Base-by-base conservation (phyloP, 352 stramenopile genomes). In the Phytopythium cucurbitacearum region DNA sequence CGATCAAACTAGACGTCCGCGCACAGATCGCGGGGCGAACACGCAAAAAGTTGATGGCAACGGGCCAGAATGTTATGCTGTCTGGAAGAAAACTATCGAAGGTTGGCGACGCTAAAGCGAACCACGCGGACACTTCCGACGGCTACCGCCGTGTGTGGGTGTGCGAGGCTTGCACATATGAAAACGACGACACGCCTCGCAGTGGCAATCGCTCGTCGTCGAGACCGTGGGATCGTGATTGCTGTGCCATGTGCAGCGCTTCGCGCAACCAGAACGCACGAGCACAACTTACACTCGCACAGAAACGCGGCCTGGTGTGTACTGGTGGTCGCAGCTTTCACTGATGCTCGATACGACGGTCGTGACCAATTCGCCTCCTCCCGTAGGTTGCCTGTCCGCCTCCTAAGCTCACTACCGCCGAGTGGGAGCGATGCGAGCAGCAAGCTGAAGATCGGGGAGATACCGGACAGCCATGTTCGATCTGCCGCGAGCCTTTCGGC, bases 401-500 rank as follows among this genome's bases (percentile, higher is more conserved):
- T 0, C 64, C 77, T 15, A 92, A 90, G 36, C 71, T 95, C 3
- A 78, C 77, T 11, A 59, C 62, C 4, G 68, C 76, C 46, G 76
- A 94, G 46, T 95, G 85, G 85, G 66, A 87, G 12, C 57, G 64
- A 11, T 90, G 84, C 42, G 83, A 94, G 48, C 63, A 79, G 45
- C 71, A 83, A 28, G 80, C 85, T 12, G 58, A 85, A 44, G 70
- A 69, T 3, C 75, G 85, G 3, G 82, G 79, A 1, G 85, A 94
- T 40, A 66, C 64, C 4, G 56, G 55, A 6, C 66, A 91, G 10
- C 80, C 78, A n/a, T 95, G 85, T 43, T 91, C 83, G 4, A 94
- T 95, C 46, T 95, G 83, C 51, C 73, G 77, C 21, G 81, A 94
- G 49, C 39, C 69, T 7, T 89, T 93, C 51, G 85, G 85, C 7